phyloP scores from a whole-genome alignment of 352 stramenopile species.

The Phytophthora pini region DNA sequence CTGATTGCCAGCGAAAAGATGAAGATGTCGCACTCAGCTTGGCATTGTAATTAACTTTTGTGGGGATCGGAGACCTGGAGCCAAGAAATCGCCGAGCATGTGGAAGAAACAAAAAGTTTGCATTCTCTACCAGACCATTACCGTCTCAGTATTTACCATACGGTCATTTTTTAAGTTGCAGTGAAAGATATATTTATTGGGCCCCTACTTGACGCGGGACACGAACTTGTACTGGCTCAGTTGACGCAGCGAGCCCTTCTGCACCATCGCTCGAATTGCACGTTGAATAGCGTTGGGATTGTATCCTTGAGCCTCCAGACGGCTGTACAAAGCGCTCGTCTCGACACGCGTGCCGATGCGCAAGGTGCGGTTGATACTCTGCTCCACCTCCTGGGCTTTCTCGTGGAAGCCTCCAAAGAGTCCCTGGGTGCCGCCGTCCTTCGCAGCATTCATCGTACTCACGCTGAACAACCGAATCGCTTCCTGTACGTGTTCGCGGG shows the following conservation, averaged over 20 bases:
- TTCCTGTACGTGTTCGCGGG: conserved; percentile 94
- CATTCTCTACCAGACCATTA: conserved; percentile 14
- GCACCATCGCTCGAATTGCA: conserved; percentile 86
- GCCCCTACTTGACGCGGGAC: conserved; percentile 67
- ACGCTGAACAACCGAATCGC: conserved; percentile 98
- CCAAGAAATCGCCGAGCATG: conserved; percentile 17
- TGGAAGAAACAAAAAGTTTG: conserved; percentile 5
- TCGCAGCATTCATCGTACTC: conserved; percentile 98
- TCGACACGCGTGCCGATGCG: conserved; percentile 83
- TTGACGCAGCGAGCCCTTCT: conserved; percentile 81
- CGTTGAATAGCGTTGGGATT: conserved; percentile 89
- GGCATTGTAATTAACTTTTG: conserved; percentile 8
- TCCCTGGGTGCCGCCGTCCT: conserved; percentile 88
- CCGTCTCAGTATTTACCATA: too few relatives aligned
- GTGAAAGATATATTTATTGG: conserved; percentile 24
- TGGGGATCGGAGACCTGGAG: conserved; percentile 5
- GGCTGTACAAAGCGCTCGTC: conserved; percentile 80
- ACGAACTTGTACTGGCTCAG: conserved; percentile 91
- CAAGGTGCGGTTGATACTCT: conserved; percentile 85
- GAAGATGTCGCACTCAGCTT: conserved; percentile 21
- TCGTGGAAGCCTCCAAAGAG: conserved; percentile 84
- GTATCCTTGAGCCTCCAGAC: conserved; percentile 83
- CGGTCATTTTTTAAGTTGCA: not conserved
- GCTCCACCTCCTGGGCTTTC: conserved; percentile 84
- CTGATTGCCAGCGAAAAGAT: conserved; percentile 4